phyloP scores from a whole-genome alignment of 768 basidiomycete species.

The Suillus brevipes region DNA sequence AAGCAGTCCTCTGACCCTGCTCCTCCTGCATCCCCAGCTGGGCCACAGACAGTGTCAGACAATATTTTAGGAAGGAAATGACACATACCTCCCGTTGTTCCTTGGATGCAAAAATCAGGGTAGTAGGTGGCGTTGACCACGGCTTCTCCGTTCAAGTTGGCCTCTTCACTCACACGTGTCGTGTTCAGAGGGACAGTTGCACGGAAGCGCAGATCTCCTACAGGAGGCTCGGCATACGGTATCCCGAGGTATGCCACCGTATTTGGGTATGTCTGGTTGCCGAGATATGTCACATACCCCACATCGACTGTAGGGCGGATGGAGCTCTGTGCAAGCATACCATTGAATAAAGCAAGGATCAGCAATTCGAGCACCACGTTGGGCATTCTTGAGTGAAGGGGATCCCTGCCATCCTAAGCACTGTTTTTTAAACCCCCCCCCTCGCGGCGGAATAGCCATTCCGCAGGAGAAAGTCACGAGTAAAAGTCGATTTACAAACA shows the following conservation, averaged over 20 bases:
- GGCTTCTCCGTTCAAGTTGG: conserved; percentile 26
- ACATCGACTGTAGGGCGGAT: conserved; percentile 44
- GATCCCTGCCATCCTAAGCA: background rate
- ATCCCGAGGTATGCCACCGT: conserved; percentile 57
- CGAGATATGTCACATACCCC: conserved; percentile 60
- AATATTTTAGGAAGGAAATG: background rate
- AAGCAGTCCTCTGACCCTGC: conserved; percentile 69
- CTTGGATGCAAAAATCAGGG: conserved; percentile 63
- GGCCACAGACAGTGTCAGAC: background rate
- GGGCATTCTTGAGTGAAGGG: conserved; percentile 8
- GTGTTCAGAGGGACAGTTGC: conserved; percentile 56
- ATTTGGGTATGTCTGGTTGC: conserved; percentile 50
- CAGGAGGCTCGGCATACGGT: conserved; percentile 46
- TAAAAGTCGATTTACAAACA: background rate
- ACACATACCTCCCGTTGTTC: conserved; percentile 46
- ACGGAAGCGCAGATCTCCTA: conserved; percentile 45
- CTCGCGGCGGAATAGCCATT: background rate
- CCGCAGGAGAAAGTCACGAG: background rate
- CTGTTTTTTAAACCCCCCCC: background rate
- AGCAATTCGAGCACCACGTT: background rate
- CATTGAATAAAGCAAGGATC: conserved; percentile 25
- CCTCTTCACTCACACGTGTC: conserved; percentile 38
- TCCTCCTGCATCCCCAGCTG: conserved; percentile 59
- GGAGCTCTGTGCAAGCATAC: conserved; percentile 11
- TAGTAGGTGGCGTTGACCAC: conserved; percentile 54